These are phyloP conservation scores for Diaporthe amygdali DNA, from an alignment of 2,329 filamentous ascomycete genomes.

Conservation along the genomic window DNA sequence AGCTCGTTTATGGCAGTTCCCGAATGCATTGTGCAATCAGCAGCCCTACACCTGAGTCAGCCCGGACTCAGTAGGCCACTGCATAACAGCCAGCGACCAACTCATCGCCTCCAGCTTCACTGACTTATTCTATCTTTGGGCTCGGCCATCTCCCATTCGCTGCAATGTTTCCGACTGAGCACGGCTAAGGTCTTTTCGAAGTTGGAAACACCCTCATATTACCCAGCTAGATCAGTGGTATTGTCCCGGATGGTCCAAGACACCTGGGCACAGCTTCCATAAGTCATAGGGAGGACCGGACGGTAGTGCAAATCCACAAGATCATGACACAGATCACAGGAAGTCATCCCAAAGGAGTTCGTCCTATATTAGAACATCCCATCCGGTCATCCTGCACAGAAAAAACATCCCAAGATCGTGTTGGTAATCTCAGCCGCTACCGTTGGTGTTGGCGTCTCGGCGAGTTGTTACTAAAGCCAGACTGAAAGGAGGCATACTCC, in stretches of 20 bases:
- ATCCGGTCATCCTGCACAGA: not conserved
- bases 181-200: not conserved
- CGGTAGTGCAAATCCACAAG: not conserved
- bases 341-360: not conserved
- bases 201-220: not conserved
- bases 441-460: not conserved
- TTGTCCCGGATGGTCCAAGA: not conserved
- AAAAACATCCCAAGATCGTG: not conserved
- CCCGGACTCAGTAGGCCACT: not conserved
- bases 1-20: not conserved
- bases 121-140: not conserved
- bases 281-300: not conserved
- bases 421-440: constrained; percentile 4
- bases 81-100: not conserved
- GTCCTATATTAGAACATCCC: not conserved
- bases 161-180: not conserved
- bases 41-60: not conserved
- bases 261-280: not conserved
- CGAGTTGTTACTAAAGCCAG: not conserved
- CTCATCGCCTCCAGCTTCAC: not conserved
- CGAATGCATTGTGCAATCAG: not conserved
- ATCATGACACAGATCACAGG: not conserved
- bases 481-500: not conserved
- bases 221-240: not conserved
- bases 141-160: not conserved